Evolutionary conservation across 1,139 yeast genomes (phyloP), one percentile per base, ranked within the genome.

Genomic region (Sugiyamaella neomexicana): DNA sequence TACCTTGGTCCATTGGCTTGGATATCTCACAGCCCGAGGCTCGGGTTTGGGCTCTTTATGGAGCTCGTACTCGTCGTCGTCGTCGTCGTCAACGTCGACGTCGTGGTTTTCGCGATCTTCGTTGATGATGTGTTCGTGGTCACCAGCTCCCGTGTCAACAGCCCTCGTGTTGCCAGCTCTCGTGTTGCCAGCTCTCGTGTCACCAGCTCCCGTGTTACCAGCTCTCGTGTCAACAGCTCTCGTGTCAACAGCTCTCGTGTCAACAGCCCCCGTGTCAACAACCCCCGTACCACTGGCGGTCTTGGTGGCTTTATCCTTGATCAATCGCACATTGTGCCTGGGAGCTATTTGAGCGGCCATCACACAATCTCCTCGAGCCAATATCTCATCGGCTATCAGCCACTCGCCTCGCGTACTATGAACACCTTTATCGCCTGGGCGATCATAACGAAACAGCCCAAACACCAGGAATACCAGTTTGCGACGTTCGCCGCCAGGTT

Each of bases 381-480:
- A 34, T 5, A 40, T 27, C 9, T 36, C 51, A n/a, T 55, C 55
- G 4, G 46, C 55, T 32, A 51, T 54, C 13, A 46, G 50, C 54
- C 55, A 53, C 45, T 49, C 56, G 13, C 52, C 56, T 13, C 52
- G 16, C 6, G 46, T 41, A 10, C 46, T 36, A 34, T 34, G 46
- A 23, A 36, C 41, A 4, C 52, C 52, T 10, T 34, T 31, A 7
- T 40, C 46, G 3, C 40, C 46, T 13, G n/a, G 36, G 10, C 6
- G 5, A 25, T 39, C 44, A 39, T 47, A 39, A 4, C 51, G 44
- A 27, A 52, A 52, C 38, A 46, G 6, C 2, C 55, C 55, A 36
- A 46, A 52, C n/a, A 52, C 48, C 29, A 47, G 29, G 13, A 47
- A 36, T 12, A 52, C 55, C 10, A 45, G 23, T 20, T 36, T 17